Evolutionary conservation across 208 protist species (phyloP).

Genomic region (Jaenimonas drosophilae): DNA sequence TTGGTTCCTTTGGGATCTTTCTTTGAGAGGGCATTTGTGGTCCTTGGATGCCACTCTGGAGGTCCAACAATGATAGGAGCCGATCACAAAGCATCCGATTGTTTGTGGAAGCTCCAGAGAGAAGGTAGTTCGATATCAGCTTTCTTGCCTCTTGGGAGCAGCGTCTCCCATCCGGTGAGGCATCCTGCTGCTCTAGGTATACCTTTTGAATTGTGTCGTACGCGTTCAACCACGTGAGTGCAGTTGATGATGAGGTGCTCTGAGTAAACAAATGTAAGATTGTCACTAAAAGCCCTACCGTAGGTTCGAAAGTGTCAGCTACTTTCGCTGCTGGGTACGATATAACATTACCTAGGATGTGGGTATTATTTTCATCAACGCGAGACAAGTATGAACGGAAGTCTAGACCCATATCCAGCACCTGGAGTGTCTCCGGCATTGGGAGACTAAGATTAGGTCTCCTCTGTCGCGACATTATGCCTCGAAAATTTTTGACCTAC

Average conservation of each 20-base stretch:
- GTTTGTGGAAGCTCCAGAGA: slow-evolving; percentile 13
- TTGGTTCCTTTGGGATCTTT: slow-evolving; percentile 73
- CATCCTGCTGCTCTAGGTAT: slow-evolving; percentile 53
- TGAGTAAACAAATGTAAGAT: slow-evolving; percentile 63
- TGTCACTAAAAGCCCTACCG: slow-evolving; percentile 74
- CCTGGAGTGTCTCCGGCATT: slow-evolving; percentile 44
- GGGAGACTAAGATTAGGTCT: slow-evolving; percentile 43
- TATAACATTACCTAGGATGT: slow-evolving; percentile 77
- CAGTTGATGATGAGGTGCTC: slow-evolving; percentile 16
- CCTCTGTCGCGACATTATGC: slow-evolving; percentile 42
- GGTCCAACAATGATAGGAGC: slow-evolving; percentile 56
- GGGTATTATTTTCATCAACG: slow-evolving; percentile 56
- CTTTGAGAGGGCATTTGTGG: slow-evolving; percentile 68
- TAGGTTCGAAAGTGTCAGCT: slow-evolving; percentile 73
- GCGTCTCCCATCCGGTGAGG: slow-evolving; percentile 19
- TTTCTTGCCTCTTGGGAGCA: slow-evolving; percentile 47
- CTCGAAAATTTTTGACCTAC: not conserved
- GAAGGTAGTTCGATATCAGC: slow-evolving; percentile 26
- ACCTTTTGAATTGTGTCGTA: slow-evolving; percentile 76
- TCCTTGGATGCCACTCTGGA: slow-evolving; percentile 70
- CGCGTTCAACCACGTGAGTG: slow-evolving; percentile 49
- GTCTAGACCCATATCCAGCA: slow-evolving; percentile 81
- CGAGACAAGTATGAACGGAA: slow-evolving; percentile 77
- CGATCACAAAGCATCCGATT: slow-evolving; percentile 30
- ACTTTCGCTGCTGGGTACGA: slow-evolving; percentile 55